Evolutionary conservation across 2,329 filamentous ascomycete species (phyloP).

Genomic region (Penicillium sp.): DNA sequence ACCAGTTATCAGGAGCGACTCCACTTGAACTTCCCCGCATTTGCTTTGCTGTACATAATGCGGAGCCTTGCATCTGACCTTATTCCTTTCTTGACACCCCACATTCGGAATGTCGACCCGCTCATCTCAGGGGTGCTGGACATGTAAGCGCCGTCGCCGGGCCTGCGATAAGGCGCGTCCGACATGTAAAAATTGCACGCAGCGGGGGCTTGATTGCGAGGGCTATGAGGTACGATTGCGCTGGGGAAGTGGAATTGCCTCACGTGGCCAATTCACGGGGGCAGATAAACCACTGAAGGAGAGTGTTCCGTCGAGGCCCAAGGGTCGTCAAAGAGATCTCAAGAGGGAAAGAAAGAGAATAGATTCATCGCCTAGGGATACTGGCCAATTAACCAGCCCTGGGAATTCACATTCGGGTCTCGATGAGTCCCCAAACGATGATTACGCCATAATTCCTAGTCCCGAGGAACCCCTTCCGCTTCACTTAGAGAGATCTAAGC

Average conservation of each 20-base stretch:
- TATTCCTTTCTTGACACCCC: not conserved
- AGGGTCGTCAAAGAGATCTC: slow-evolving; percentile 28
- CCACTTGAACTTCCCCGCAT: slow-evolving; percentile 13
- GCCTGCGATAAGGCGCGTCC: slow-evolving; percentile 31
- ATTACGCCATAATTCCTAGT: not conserved
- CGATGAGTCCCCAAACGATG: not conserved
- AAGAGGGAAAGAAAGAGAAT: slow-evolving; percentile 15
- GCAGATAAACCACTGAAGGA: slow-evolving; percentile 28
- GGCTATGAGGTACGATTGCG: slow-evolving; percentile 33
- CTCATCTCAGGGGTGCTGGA: slow-evolving; percentile 31
- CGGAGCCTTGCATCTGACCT: not conserved
- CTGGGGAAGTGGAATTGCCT: slow-evolving; percentile 34
- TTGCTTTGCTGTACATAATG: slow-evolving; percentile 1
- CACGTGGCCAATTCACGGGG: slow-evolving; percentile 32
- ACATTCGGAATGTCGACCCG: slow-evolving; percentile 32
- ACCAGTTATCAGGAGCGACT: slow-evolving; percentile 12
- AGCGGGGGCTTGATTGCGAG: slow-evolving; percentile 28
- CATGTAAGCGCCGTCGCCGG: slow-evolving; percentile 30
- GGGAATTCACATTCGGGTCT: not conserved
- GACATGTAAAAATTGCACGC: slow-evolving; percentile 23
- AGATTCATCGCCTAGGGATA: not conserved
- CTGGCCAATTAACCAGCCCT: not conserved
- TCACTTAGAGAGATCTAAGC: not conserved
- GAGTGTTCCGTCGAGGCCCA: slow-evolving; percentile 23
- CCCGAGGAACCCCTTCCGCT: not conserved